Evolutionary conservation across 345 rosid species (phyloP).

Genomic region (Salix suchowensis): DNA sequence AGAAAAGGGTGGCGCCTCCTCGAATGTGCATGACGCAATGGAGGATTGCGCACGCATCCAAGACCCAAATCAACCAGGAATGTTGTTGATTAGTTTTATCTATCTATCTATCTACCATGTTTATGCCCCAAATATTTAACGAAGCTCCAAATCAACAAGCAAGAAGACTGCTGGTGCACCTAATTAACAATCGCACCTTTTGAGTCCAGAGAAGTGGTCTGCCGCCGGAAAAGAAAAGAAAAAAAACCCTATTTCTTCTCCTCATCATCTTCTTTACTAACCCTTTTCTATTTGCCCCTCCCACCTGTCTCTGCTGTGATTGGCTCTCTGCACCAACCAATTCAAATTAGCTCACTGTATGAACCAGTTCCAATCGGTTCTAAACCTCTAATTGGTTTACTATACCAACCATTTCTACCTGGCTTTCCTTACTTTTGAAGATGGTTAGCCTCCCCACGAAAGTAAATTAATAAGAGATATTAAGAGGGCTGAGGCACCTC

Average conservation of each 20-base stretch:
- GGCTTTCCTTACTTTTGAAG: not conserved
- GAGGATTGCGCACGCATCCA: constrained; percentile 33
- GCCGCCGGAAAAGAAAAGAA: constrained; percentile 24
- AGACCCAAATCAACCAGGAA: not conserved
- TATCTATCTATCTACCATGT: no score
- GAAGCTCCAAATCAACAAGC: not conserved
- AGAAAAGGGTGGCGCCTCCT: constrained; percentile 16
- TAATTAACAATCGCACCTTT: constrained; percentile 2
- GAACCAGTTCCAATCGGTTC: not conserved
- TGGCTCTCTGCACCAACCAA: not conserved
- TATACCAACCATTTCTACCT: not conserved
- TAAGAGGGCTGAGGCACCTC: no score
- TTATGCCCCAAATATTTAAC: not conserved
- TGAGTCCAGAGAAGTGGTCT: constrained; percentile 43
- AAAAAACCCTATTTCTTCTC: constrained; percentile 50
- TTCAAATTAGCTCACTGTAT: not conserved
- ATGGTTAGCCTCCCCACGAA: not conserved
- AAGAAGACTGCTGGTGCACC: not conserved
- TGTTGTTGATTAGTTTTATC: no score
- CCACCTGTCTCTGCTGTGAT: not conserved
- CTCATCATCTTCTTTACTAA: not conserved
- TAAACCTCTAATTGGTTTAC: not conserved
- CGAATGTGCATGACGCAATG: constrained; percentile 24
- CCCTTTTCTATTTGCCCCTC: not conserved
- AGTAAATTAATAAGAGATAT: not conserved